These are phyloP conservation scores for Cladosporium sp. DNA, from an alignment of 2,329 filamentous ascomycete genomes.

Conservation along the genomic window DNA sequence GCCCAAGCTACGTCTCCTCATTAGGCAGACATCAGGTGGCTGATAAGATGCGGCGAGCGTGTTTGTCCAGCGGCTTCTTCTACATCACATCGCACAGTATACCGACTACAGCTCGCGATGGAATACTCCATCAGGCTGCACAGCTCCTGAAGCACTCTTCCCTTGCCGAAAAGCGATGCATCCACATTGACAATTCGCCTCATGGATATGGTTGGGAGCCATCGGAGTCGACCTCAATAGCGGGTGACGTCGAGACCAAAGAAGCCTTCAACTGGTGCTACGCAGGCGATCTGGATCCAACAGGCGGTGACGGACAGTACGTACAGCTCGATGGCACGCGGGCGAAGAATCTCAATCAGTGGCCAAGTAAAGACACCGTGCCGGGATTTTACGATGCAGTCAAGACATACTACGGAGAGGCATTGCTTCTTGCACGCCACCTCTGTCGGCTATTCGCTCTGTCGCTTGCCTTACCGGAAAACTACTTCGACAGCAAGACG, in stretches of 20 bases:
- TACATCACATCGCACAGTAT: constrained; percentile 44
- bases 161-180: constrained; percentile 37
- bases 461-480: constrained; percentile 40
- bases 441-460: constrained; percentile 45
- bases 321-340: constrained; percentile 41
- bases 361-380: constrained; percentile 42
- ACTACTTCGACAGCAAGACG: constrained; percentile 43
- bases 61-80: constrained; percentile 43
- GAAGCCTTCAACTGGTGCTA: constrained; percentile 48
- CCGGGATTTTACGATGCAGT: constrained; percentile 42
- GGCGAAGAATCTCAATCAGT: constrained; percentile 35
- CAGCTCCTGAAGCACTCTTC: constrained; percentile 40
- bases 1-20: background rate
- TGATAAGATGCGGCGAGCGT: constrained; percentile 40
- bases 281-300: constrained; percentile 41
- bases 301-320: constrained; percentile 45
- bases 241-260: constrained; percentile 40
- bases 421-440: constrained; percentile 42
- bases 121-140: constrained; percentile 40
- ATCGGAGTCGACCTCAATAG: constrained; percentile 41
- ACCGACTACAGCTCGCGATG: constrained; percentile 29
- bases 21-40: constrained; percentile 32
- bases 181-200: constrained; percentile 43
- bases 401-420: constrained; percentile 41
- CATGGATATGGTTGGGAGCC: constrained; percentile 46